A percentile compares a stretch with the other conserved stretches of the same genome.
Evolutionary conservation across 768 basidiomycete species (phyloP).

Genomic region (Goffeauzyma gilvescens): DNA sequence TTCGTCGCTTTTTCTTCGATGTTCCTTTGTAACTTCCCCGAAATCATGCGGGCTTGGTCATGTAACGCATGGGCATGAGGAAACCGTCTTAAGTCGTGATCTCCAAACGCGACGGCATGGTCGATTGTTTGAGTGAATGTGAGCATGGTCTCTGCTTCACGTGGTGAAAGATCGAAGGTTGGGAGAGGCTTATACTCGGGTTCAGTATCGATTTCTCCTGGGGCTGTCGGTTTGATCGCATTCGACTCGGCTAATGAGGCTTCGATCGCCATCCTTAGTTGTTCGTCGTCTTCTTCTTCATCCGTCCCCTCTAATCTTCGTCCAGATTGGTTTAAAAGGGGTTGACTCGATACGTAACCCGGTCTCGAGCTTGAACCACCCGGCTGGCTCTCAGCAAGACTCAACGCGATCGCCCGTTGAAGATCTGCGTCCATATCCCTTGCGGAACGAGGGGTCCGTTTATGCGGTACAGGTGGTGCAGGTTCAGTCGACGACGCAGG

Average conservation of each 20-base stretch:
- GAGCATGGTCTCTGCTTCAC: conserved; percentile 68
- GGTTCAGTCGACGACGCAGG: no score
- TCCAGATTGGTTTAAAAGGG: conserved; percentile 36
- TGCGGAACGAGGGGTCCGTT: conserved; percentile 38
- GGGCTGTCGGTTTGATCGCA: conserved; percentile 51
- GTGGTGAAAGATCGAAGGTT: conserved; percentile 57
- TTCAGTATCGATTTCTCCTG: conserved; percentile 39
- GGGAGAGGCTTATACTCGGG: conserved; percentile 38
- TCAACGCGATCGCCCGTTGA: conserved; percentile 79
- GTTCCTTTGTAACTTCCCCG: conserved; percentile 65
- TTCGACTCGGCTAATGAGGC: conserved; percentile 64
- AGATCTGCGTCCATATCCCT: conserved; percentile 63
- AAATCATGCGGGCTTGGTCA: conserved; percentile 55
- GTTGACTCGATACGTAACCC: conserved; percentile 52
- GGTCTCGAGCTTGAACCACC: conserved; percentile 39
- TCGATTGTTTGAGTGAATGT: conserved; percentile 82
- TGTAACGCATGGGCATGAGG: conserved; percentile 69
- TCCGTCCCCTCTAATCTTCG: conserved; percentile 8
- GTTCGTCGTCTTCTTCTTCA: conserved; percentile 71
- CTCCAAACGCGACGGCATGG: conserved; percentile 58
- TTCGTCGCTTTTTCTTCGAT: conserved; percentile 68
- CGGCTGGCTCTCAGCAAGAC: conserved; percentile 53
- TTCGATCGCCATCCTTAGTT: conserved; percentile 81
- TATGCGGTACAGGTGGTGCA: conserved; percentile 24
- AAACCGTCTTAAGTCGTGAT: conserved; percentile 56